These are phyloP conservation scores for Fusarium sambucinum DNA, from an alignment of 2,329 filamentous ascomycete species.

Conservation along the genomic window DNA sequence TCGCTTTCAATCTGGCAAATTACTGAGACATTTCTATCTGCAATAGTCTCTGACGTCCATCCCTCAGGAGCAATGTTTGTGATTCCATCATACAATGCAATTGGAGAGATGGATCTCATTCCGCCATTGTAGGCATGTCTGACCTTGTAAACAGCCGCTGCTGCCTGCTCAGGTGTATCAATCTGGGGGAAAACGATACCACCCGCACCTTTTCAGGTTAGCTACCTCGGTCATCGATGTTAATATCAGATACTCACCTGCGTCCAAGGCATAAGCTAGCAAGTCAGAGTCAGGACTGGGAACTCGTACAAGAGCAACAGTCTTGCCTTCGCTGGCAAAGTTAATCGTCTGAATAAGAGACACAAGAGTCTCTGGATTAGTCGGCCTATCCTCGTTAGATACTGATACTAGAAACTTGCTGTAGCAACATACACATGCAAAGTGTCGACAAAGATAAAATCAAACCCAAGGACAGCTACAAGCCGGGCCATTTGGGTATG, in stretches of 20 bases:
- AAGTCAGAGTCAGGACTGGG: slow-evolving; percentile 8
- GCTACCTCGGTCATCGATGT: background rate
- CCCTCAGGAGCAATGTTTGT: background rate
- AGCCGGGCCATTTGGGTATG: slow-evolving; percentile 3
- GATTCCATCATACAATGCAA: slow-evolving; percentile 4
- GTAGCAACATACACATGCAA: background rate
- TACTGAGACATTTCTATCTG: slow-evolving; percentile 1
- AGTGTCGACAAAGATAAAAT: slow-evolving; percentile 7
- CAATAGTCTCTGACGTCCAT: slow-evolving; percentile 2
- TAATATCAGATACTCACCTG: background rate
- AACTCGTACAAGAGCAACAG: background rate
- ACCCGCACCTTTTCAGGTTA: background rate
- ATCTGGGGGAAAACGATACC: slow-evolving; percentile 6
- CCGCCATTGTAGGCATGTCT: background rate
- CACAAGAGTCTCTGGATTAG: slow-evolving; percentile 7
- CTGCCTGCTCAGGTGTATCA: slow-evolving; percentile 8
- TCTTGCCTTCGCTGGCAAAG: slow-evolving; percentile 5
- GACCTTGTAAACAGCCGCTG: background rate
- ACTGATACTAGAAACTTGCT: accelerated
- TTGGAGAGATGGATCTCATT: slow-evolving; percentile 1
- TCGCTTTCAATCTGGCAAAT: slow-evolving; percentile 12
- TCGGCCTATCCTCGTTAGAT: background rate
- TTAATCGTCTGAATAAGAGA: slow-evolving; percentile 8
- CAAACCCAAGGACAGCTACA: slow-evolving; percentile 8
- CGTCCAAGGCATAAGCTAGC: slow-evolving; percentile 7